Percentiles rank a stretch among this genome's conserved stretches.
Conservation (phyloP, 352 stramenopile species). For the Pseudoperonospora humuli region DNA sequence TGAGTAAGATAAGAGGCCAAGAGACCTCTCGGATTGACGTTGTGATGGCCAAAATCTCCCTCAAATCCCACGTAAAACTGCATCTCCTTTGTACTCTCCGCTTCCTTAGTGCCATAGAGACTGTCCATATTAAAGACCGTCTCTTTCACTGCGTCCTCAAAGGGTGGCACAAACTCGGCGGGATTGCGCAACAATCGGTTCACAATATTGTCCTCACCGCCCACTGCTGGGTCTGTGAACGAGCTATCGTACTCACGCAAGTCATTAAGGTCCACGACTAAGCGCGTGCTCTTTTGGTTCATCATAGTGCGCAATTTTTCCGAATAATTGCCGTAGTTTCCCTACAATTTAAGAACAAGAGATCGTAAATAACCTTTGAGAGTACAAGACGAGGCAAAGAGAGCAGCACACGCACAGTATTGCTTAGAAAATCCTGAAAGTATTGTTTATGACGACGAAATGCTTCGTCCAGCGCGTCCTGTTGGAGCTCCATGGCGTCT, state of each 20-base stretch:
- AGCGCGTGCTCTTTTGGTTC: conserved; percentile 55
- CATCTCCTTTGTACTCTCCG: conserved; percentile 58
- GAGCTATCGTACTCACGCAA: conserved; percentile 85
- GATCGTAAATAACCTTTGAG: neutral
- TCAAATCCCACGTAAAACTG: conserved; percentile 87
- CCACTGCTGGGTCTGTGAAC: conserved; percentile 55
- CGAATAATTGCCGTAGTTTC: conserved; percentile 64
- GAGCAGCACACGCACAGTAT: conserved; percentile 41
- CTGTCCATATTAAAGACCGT: conserved; percentile 76
- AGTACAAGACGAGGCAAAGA: neutral
- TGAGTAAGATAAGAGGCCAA: conserved; percentile 87
- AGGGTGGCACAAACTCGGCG: conserved; percentile 76
- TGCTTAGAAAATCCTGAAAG: conserved; percentile 76
- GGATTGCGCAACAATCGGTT: conserved; percentile 62
- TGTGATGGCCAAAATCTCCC: conserved; percentile 89
- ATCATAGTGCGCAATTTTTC: conserved; percentile 82
- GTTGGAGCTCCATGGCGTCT: conserved; percentile 64
- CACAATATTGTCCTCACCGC: conserved; percentile 67
- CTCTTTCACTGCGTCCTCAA: conserved; percentile 80
- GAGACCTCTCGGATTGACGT: conserved; percentile 91
- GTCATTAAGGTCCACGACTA: conserved; percentile 88
- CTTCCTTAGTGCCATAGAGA: conserved; percentile 72
- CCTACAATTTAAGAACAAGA: conserved; percentile 22
- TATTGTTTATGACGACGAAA: conserved; percentile 86
- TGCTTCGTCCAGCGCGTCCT: conserved; percentile 77